A percentile compares a stretch with the other conserved stretches of the same genome.
Conservation (phyloP, 106 monocot genomes). For the Gastrodia elata region DNA sequence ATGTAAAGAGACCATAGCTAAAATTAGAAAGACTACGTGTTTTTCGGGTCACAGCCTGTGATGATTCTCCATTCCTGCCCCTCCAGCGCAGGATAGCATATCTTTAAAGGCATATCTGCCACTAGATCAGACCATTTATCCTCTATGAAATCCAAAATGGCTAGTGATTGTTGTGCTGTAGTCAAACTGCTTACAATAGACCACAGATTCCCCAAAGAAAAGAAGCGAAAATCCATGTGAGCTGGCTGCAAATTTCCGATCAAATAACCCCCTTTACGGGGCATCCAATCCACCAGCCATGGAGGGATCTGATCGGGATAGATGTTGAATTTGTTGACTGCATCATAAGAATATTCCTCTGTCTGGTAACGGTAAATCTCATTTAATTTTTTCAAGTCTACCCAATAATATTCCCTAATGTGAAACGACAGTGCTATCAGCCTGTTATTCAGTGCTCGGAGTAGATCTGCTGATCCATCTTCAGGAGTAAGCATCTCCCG, state of each 20-base stretch:
- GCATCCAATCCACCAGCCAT: constrained; percentile 98
- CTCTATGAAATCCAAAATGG: constrained; percentile 90
- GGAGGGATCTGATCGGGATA: constrained; percentile 93
- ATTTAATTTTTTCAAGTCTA: constrained; percentile 94
- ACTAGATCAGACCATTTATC: constrained; percentile 96
- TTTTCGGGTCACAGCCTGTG: constrained; percentile 98
- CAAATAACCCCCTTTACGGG: constrained; percentile 83
- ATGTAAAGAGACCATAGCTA: too few species aligned
- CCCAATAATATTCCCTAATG: constrained; percentile 96
- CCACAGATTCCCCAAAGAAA: constrained; percentile 95
- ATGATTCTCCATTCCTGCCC: constrained; percentile 91
- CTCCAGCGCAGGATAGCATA: constrained; percentile 96
- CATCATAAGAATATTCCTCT: constrained; percentile 98
- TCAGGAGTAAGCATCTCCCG: constrained; percentile 95
- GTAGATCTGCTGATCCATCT: constrained; percentile 90
- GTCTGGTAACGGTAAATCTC: constrained; percentile 98
- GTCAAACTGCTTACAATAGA: constrained; percentile 79
- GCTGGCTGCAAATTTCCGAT: constrained; percentile 98
- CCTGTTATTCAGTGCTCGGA: constrained; percentile 87
- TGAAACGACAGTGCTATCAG: constrained; percentile 92
- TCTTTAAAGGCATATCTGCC: constrained; percentile 96
- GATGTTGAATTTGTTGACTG: constrained; percentile 98
- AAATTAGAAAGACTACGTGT: too few species aligned
- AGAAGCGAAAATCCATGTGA: constrained; percentile 99
- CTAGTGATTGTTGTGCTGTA: constrained; percentile 77